Evolutionary conservation across 352 stramenopile species (phyloP).

Genomic region (Phytophthora ramorum): DNA sequence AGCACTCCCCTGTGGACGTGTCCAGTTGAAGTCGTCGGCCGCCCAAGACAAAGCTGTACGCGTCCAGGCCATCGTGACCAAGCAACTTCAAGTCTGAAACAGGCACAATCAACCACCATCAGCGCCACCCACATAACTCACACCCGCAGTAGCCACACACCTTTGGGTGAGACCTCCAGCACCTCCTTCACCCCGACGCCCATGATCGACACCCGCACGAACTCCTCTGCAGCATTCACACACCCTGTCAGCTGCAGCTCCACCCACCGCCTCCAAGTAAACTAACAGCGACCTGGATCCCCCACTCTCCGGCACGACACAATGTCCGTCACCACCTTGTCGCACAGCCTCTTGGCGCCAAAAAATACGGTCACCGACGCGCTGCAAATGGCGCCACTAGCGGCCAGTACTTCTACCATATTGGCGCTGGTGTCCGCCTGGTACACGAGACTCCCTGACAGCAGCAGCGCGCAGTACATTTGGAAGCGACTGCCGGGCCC

Average conservation of each 20-base stretch:
- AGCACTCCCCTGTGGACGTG: conserved; percentile 53
- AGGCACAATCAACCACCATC: conserved; percentile 6
- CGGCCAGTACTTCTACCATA: conserved; percentile 58
- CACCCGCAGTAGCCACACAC: conserved; percentile 22
- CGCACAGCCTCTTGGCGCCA: conserved; percentile 71
- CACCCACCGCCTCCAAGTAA: conserved; percentile 19
- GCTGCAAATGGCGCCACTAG: conserved; percentile 66
- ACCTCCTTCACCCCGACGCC: conserved; percentile 54
- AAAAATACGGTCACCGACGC: conserved; percentile 75
- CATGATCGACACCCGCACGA: conserved; percentile 61
- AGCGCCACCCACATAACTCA: neutral
- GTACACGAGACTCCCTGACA: conserved; percentile 68
- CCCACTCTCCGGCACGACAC: conserved; percentile 66
- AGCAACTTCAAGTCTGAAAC: conserved; percentile 64
- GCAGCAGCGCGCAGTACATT: conserved; percentile 78
- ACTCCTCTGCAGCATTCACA: conserved; percentile 39
- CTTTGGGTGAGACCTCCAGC: conserved; percentile 52
- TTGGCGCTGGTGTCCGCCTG: conserved; percentile 60
- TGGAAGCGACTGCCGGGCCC: conserved; percentile 66
- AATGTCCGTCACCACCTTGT: conserved; percentile 78
- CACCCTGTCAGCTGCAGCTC: neutral
- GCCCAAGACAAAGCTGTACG: conserved; percentile 70
- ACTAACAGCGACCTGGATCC: conserved; percentile 35
- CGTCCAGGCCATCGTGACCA: conserved; percentile 55
- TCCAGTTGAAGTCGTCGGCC: conserved; percentile 62